Percentiles rank a stretch among this genome's conserved stretches.
phyloP scores from a whole-genome alignment of 1,284 basidiomycete genomes.

The Mycena sp. region DNA sequence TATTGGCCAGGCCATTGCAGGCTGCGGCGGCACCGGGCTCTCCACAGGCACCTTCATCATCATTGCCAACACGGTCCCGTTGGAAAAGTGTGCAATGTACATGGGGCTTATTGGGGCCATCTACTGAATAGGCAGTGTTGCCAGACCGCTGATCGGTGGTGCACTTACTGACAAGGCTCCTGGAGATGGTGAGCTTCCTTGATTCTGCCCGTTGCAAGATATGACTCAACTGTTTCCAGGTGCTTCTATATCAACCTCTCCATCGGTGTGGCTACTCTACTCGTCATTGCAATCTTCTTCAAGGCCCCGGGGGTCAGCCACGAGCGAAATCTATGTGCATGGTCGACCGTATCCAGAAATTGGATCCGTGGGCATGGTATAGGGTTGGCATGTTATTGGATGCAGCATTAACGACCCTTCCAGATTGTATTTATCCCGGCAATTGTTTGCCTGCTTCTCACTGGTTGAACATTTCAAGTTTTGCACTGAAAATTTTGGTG shows the following conservation, averaged over 20 bases:
- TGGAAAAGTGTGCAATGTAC: slow-evolving; percentile 4
- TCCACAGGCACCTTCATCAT: background rate
- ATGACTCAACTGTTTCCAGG: background rate
- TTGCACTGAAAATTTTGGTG: no score
- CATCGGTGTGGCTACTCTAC: background rate
- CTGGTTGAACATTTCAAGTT: no score
- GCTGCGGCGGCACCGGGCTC: slow-evolving; percentile 4
- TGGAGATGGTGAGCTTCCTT: slow-evolving; percentile 11
- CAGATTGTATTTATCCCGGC: slow-evolving; percentile 9
- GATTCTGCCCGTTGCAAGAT: background rate
- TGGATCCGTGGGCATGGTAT: slow-evolving; percentile 5
- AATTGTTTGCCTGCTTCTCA: slow-evolving; percentile 20
- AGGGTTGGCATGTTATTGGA: background rate
- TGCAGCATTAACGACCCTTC: background rate
- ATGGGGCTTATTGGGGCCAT: background rate
- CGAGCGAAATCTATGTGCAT: background rate
- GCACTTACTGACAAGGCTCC: slow-evolving; percentile 11
- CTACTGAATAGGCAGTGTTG: background rate
- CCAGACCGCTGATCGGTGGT: slow-evolving; percentile 1
- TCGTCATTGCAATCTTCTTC: background rate
- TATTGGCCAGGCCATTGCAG: slow-evolving; percentile 7
- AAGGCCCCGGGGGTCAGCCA: background rate
- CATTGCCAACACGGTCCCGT: background rate
- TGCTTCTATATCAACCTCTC: slow-evolving; percentile 6
- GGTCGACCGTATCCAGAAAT: background rate